Percentiles rank a stretch among this genome's conserved stretches.
These are phyloP conservation scores for Cystobasidiopsis lactophilus DNA, from an alignment of 768 basidiomycete species.

Conservation along the genomic window DNA sequence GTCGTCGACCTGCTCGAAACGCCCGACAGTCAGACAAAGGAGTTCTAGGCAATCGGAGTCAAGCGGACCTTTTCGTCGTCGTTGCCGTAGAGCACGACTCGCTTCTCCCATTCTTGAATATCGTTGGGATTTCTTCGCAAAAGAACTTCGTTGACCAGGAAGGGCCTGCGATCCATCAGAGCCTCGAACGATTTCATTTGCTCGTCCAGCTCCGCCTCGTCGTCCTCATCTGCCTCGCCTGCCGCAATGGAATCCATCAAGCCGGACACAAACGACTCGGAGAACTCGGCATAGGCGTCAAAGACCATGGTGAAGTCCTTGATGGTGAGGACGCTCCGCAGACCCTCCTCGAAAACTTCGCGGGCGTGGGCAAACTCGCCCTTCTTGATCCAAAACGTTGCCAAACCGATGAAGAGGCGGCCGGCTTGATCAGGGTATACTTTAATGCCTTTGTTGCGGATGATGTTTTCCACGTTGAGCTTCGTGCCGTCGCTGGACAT, in stretches of 20 bases:
- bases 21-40: conserved; percentile 27
- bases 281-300: conserved; percentile 85
- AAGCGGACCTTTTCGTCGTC: conserved; percentile 88
- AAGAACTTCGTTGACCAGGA: conserved; percentile 87
- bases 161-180: conserved; percentile 81
- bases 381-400: conserved; percentile 95
- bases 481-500: conserved; percentile 47
- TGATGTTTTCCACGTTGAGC: conserved; percentile 67
- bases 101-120: conserved; percentile 98
- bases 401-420: conserved; percentile 80
- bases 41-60: conserved; percentile 30
- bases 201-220: conserved; percentile 59
- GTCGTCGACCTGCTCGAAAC: no score
- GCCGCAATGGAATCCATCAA: conserved; percentile 72
- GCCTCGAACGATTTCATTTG: conserved; percentile 86
- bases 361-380: conserved; percentile 53
- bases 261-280: conserved; percentile 66
- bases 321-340: conserved; percentile 65
- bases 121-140: conserved; percentile 85
- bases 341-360: conserved; percentile 60
- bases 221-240: conserved; percentile 38
- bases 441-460: conserved; percentile 61
- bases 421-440: conserved; percentile 95
- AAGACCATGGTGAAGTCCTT: conserved; percentile 96
- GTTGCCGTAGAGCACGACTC: conserved; percentile 76